Percentiles rank a stretch among this genome's conserved stretches.
These are phyloP conservation scores for Penicillium steckii DNA, from an alignment of 495 filamentous ascomycete genomes.

Conservation along the genomic window DNA sequence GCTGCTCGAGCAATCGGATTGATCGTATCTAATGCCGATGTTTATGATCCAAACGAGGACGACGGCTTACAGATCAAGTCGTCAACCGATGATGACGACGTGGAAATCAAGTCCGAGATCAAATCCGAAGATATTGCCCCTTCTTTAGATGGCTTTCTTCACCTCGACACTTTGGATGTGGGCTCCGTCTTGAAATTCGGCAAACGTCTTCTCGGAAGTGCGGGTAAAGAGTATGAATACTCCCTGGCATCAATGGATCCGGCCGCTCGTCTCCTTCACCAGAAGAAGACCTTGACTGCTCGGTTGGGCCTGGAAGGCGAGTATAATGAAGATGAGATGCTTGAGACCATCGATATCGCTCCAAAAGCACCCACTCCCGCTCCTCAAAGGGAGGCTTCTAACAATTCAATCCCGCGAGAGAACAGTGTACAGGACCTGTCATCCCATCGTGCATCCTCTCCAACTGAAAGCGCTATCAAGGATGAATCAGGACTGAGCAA, in stretches of 20 bases:
- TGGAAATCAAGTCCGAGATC: constrained; percentile 46
- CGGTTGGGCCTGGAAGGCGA: constrained; percentile 82
- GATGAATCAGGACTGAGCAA: constrained; percentile 80
- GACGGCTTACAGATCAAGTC: constrained; percentile 53
- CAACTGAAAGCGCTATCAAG: constrained; percentile 44
- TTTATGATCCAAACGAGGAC: constrained; percentile 81
- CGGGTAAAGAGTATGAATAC: constrained; percentile 79
- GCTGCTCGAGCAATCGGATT: constrained; percentile 89
- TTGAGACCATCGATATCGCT: constrained; percentile 60
- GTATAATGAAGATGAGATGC: constrained; percentile 80
- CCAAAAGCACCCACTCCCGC: constrained; percentile 42
- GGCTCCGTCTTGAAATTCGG: constrained; percentile 76
- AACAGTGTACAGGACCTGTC: constrained; percentile 47
- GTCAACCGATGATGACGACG: constrained; percentile 46
- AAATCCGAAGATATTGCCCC: constrained; percentile 29
- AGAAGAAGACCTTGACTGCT: constrained; percentile 81
- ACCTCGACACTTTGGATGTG: constrained; percentile 74
- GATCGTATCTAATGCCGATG: constrained; percentile 84
- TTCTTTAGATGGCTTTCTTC: constrained; percentile 55
- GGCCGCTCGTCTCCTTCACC: constrained; percentile 71
- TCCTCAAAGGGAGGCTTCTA: constrained; percentile 43
- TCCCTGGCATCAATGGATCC: constrained; percentile 79
- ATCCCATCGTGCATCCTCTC: constrained; percentile 47
- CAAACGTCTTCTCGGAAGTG: constrained; percentile 77
- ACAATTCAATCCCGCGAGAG: constrained; percentile 31